phyloP scores from a whole-genome alignment of 83 land plant genomes.

The Thuja plicata region DNA sequence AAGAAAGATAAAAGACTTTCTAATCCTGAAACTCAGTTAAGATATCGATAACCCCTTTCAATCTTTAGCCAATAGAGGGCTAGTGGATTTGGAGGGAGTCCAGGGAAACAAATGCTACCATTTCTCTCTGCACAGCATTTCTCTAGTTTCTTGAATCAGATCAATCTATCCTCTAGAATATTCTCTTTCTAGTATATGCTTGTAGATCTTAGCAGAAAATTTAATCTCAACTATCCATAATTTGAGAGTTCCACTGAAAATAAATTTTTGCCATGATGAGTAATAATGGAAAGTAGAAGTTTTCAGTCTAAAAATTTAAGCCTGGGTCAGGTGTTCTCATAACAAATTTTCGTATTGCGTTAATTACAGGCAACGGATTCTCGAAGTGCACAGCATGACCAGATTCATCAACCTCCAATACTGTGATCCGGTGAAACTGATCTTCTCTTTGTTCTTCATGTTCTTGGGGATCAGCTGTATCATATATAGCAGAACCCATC shows the following conservation, averaged over 20 bases:
- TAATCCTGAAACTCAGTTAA: too few relatives aligned
- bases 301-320: not conserved
- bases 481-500: not conserved
- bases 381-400: slow-evolving; percentile 93
- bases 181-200: not conserved
- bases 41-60: too few relatives aligned
- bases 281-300: not conserved
- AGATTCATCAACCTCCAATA: slow-evolving; percentile 45
- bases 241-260: not conserved
- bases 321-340: not conserved
- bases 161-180: not conserved
- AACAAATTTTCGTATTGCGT: slow-evolving; percentile 53
- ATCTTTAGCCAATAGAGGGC: too few relatives aligned
- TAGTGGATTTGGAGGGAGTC: too few relatives aligned
- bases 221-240: not conserved
- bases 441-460: not conserved
- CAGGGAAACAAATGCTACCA: too few relatives aligned
- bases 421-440: not conserved
- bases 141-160: not conserved
- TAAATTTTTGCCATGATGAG: not conserved
- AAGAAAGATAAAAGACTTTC: too few relatives aligned
- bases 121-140: too few relatives aligned
- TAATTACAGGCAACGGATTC: slow-evolving; percentile 64
- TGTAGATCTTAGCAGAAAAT: not conserved
- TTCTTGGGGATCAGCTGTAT: not conserved